phyloP scores from a whole-genome alignment of 257 asterid species.

The Misopates orontium region DNA sequence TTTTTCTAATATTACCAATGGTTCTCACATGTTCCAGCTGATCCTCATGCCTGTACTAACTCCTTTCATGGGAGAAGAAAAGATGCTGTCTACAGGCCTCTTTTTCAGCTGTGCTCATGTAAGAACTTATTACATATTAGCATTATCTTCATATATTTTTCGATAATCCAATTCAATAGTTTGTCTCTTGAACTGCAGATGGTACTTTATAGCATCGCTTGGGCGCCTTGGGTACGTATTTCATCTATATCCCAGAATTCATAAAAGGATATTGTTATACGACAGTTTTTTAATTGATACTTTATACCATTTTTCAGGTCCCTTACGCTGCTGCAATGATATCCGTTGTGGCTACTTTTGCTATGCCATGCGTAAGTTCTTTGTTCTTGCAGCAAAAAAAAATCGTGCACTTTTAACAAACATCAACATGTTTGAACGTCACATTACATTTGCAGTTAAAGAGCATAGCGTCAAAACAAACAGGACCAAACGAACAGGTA shows the following conservation, averaged over 20 bases:
- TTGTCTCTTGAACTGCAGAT: constrained; percentile 50
- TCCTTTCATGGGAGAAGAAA: constrained; percentile 76
- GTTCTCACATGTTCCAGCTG: constrained; percentile 48
- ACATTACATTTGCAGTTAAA: constrained; percentile 50
- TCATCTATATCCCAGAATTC: background rate
- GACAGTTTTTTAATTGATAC: background rate
- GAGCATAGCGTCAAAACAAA: constrained; percentile 91
- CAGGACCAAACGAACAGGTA: constrained; percentile 86
- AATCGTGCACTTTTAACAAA: background rate
- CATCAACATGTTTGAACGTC: background rate
- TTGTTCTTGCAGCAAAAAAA: background rate
- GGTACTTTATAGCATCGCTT: constrained; percentile 78
- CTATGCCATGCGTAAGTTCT: constrained; percentile 75
- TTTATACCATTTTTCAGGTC: constrained; percentile 44
- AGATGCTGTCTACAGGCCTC: constrained; percentile 74
- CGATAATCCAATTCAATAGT: background rate
- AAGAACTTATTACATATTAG: constrained; percentile 12
- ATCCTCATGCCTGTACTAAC: constrained; percentile 76
- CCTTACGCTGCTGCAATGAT: constrained; percentile 75
- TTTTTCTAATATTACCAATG: constrained; percentile 6
- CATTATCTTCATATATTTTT: background rate
- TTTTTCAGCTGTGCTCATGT: constrained; percentile 64
- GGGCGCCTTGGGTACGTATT: constrained; percentile 83
- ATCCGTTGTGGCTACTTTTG: constrained; percentile 56
- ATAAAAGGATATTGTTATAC: background rate